Percentiles rank a stretch among this genome's conserved stretches.
phyloP scores from a whole-genome alignment of 1,284 basidiomycete species.

The Ustilago shanxiensis region DNA sequence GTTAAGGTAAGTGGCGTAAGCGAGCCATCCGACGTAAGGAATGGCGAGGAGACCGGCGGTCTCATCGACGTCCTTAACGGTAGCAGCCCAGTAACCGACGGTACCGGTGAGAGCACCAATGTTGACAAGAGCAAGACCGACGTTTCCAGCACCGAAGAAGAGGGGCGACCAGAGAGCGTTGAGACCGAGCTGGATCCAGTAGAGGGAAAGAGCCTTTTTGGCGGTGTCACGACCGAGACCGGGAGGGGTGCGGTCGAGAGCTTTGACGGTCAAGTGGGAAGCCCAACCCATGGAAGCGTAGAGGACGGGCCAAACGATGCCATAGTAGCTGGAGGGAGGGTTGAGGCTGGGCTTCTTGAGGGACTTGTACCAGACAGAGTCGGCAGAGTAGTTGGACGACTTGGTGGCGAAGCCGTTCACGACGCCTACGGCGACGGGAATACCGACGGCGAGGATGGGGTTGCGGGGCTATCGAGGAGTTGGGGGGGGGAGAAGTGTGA shows the following conservation, averaged over 20 bases:
- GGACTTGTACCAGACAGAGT: constrained; percentile 59
- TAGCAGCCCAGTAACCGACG: constrained; percentile 72
- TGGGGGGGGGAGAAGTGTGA: not conserved
- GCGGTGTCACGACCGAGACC: constrained; percentile 72
- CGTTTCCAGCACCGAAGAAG: constrained; percentile 75
- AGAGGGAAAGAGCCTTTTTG: constrained; percentile 75
- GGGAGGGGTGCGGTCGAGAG: constrained; percentile 63
- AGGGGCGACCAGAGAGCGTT: constrained; percentile 80
- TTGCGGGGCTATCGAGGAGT: constrained; percentile 50
- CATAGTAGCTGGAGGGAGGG: constrained; percentile 53
- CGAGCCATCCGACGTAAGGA: constrained; percentile 73
- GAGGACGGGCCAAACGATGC: constrained; percentile 74
- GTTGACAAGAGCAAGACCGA: constrained; percentile 75
- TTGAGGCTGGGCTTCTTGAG: constrained; percentile 60
- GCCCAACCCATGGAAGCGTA: constrained; percentile 79
- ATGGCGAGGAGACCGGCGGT: constrained; percentile 47
- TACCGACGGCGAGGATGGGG: constrained; percentile 64
- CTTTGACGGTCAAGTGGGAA: constrained; percentile 74
- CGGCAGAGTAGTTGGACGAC: constrained; percentile 52
- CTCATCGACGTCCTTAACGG: constrained; percentile 66
- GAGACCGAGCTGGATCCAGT: constrained; percentile 79
- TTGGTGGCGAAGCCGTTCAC: constrained; percentile 58
- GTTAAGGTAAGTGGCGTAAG: constrained; percentile 80
- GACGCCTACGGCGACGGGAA: constrained; percentile 57
- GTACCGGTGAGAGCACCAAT: constrained; percentile 76